Percentiles rank a stretch among this genome's conserved stretches.
Evolutionary conservation across 2,329 filamentous ascomycete genomes (phyloP).

Genomic region (Sclerotinia minor): DNA sequence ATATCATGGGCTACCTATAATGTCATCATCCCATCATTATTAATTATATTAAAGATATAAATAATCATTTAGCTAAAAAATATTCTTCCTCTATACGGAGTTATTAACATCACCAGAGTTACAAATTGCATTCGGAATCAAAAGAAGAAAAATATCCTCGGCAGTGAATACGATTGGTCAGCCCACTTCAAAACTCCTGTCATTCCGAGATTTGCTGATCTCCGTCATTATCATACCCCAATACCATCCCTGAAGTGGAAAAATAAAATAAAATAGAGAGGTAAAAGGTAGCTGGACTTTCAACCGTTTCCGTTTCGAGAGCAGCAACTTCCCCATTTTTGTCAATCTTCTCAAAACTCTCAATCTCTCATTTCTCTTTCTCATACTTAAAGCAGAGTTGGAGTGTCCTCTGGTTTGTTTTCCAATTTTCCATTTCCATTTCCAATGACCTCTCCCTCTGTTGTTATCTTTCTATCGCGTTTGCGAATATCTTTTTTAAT

Average conservation of each 20-base stretch:
- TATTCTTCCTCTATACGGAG: neutral
- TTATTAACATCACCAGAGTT: neutral
- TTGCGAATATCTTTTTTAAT: conserved; percentile 32
- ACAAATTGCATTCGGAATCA: conserved; percentile 1
- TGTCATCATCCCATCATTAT: too few relatives aligned
- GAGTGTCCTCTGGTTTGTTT: neutral
- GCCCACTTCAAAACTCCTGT: neutral
- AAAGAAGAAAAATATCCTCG: conserved; percentile 1
- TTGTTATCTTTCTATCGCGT: conserved; percentile 27
- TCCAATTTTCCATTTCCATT: neutral
- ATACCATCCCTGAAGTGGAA: conserved; percentile 29
- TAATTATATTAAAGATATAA: conserved; percentile 1
- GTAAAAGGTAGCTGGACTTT: neutral
- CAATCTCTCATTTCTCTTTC: too few relatives aligned
- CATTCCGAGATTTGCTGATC: conserved; percentile 13
- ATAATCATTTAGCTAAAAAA: neutral
- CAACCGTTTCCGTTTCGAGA: conserved; percentile 1
- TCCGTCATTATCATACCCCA: conserved; percentile 25
- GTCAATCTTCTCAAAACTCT: too few relatives aligned
- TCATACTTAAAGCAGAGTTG: neutral
- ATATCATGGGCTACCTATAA: too few relatives aligned
- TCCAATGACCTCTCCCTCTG: conserved; percentile 19
- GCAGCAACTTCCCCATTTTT: neutral
- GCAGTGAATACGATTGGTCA: conserved; percentile 15
- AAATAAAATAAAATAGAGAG: conserved; percentile 9